These are phyloP conservation scores for Stylonectria norvegica DNA, from an alignment of 2,329 filamentous ascomycete genomes.

Conservation along the genomic window DNA sequence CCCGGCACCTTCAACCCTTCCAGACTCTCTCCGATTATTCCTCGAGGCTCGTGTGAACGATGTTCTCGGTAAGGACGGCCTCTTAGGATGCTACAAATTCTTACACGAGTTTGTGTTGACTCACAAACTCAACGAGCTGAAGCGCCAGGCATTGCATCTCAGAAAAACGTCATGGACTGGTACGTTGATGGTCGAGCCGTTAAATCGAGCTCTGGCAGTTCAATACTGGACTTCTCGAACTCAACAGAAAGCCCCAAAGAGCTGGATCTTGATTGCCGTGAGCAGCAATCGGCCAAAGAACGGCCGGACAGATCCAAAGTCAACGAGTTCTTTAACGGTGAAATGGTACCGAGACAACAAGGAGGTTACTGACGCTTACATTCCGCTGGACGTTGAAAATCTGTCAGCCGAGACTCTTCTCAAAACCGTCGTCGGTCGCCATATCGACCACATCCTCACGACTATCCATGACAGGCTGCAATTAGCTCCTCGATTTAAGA, in stretches of 20 bases:
- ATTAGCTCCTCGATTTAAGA: conserved; percentile 58
- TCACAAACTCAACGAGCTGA: conserved; percentile 81
- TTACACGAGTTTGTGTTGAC: conserved; percentile 86
- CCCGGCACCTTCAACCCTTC: conserved; percentile 61
- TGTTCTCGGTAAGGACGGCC: conserved; percentile 64
- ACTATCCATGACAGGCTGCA: conserved; percentile 60
- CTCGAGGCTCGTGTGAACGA: conserved; percentile 72
- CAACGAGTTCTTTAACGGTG: conserved; percentile 55
- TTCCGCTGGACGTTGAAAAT: conserved; percentile 62
- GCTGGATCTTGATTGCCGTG: conserved; percentile 86
- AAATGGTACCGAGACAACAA: conserved; percentile 85
- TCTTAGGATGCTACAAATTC: conserved; percentile 78
- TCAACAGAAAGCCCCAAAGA: conserved; percentile 60
- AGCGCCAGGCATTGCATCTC: conserved; percentile 71
- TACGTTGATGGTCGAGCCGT: conserved; percentile 69
- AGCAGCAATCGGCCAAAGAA: conserved; percentile 57
- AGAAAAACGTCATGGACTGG: conserved; percentile 72
- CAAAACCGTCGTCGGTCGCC: conserved; percentile 69
- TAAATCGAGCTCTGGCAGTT: conserved; percentile 78
- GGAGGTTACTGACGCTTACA: conserved; percentile 65
- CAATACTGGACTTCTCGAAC: conserved; percentile 80
- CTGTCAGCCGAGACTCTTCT: conserved; percentile 75
- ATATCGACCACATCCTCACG: conserved; percentile 69
- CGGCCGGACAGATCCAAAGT: conserved; percentile 37
- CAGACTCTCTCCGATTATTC: conserved; percentile 59